Evolutionary conservation across 441 rosid species (phyloP).

Genomic region (Aleurites moluccanus): DNA sequence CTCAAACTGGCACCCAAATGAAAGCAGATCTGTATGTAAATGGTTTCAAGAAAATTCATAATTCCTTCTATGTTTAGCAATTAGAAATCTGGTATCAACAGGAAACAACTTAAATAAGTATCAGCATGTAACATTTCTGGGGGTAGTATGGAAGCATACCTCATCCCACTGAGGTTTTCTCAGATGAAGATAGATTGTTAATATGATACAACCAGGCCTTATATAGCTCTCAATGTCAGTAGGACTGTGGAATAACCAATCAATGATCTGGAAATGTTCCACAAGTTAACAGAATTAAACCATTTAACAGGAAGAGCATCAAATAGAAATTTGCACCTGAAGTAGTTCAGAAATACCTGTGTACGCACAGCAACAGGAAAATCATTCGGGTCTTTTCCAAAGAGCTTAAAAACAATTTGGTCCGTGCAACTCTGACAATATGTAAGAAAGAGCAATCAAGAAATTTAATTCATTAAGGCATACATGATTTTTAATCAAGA

Average conservation of each 20-base stretch:
- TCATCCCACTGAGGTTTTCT: conserved; percentile 77
- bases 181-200: conserved; percentile 78
- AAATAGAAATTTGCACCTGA: conserved; percentile 15
- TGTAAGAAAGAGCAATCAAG: conserved; percentile 17
- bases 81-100: conserved; percentile 6
- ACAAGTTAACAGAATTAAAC: conserved; percentile 24
- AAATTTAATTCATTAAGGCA: neutral
- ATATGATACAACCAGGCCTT: conserved; percentile 84
- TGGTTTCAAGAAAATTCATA: conserved; percentile 20
- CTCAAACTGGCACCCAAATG: conserved; percentile 65
- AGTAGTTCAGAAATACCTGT: conserved; percentile 53
- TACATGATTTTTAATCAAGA: neutral
- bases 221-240: conserved; percentile 94
- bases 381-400: conserved; percentile 86
- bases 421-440: conserved; percentile 69
- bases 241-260: conserved; percentile 86
- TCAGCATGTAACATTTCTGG: conserved; percentile 9
- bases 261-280: conserved; percentile 60
- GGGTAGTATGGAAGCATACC: conserved; percentile 41
- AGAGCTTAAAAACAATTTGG: conserved; percentile 77
- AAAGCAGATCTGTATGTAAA: conserved; percentile 48
- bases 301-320: conserved; percentile 17
- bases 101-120: conserved; percentile 21
- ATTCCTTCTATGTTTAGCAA: neutral
- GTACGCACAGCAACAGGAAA: conserved; percentile 68